Conservation (phyloP, 202 grass and related monocot species). For the Panicum virgatum region DNA sequence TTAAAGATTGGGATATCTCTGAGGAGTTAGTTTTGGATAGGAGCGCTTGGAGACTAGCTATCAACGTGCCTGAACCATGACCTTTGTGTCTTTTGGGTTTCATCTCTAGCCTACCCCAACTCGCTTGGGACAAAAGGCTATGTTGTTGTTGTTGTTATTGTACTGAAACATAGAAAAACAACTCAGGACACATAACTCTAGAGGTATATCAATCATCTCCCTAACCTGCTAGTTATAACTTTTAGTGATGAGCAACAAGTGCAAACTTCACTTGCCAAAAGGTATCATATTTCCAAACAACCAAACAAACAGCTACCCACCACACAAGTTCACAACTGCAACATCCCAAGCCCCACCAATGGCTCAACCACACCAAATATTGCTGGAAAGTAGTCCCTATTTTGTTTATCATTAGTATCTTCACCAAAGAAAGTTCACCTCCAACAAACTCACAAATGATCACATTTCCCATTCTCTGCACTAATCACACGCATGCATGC, state of each 20-base stretch:
- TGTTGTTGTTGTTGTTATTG: too few species aligned
- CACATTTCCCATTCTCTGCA: constrained; percentile 37
- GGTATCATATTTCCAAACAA: constrained; percentile 29
- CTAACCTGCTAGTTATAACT: background rate
- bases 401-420: constrained; percentile 17
- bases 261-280: constrained; percentile 31
- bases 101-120: too few species aligned
- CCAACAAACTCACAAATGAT: constrained; percentile 29
- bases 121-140: too few species aligned
- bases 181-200: background rate
- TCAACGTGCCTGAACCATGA: too few species aligned
- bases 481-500: background rate
- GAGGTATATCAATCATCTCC: background rate
- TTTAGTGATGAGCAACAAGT: constrained; percentile 34
- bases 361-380: constrained; percentile 30
- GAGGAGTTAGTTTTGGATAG: too few species aligned
- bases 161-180: constrained; percentile 13
- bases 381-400: constrained; percentile 9
- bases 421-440: constrained; percentile 25
- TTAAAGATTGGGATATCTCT: too few species aligned
- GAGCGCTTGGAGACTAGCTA: too few species aligned
- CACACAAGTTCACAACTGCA: constrained; percentile 40
- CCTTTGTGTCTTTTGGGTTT: too few species aligned
- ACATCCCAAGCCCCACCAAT: constrained; percentile 34
- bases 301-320: constrained; percentile 48